A percentile compares a stretch with the other conserved stretches of the same genome.
phyloP scores from a whole-genome alignment of 2,329 filamentous ascomycete genomes.

The Fusarium gaditjirri region DNA sequence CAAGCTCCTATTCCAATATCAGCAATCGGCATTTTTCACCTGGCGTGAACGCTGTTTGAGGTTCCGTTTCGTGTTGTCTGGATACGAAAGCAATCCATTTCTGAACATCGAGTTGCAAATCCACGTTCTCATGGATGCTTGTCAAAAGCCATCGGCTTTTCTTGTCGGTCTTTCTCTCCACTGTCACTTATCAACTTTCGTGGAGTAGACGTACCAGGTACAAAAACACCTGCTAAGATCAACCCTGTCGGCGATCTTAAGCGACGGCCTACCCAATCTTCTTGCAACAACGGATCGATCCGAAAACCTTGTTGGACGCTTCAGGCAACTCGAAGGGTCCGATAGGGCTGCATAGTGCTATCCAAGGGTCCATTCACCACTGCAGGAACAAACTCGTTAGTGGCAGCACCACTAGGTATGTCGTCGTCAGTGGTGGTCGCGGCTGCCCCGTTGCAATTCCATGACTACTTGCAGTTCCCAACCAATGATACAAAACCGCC shows the following conservation, averaged over 20 bases:
- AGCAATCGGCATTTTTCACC: slow-evolving; percentile 15
- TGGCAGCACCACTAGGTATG: slow-evolving; percentile 21
- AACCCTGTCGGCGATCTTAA: slow-evolving; percentile 36
- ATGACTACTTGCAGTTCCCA: slow-evolving; percentile 24
- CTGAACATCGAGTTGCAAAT: not conserved
- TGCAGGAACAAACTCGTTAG: slow-evolving; percentile 35
- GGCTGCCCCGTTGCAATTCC: slow-evolving; percentile 26
- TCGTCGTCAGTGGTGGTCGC: slow-evolving; percentile 23
- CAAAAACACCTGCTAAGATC: slow-evolving; percentile 11
- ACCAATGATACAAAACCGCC: slow-evolving; percentile 30
- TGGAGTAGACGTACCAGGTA: slow-evolving; percentile 1
- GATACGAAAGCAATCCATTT: not conserved
- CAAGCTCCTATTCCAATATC: not conserved
- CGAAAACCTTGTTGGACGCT: slow-evolving; percentile 21
- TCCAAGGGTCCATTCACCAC: slow-evolving; percentile 29
- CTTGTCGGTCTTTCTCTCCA: not conserved
- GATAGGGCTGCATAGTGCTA: slow-evolving; percentile 39
- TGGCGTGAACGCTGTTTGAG: not conserved
- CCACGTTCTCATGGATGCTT: not conserved
- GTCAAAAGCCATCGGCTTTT: not conserved
- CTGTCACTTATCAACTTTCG: not conserved
- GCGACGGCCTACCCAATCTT: slow-evolving; percentile 21
- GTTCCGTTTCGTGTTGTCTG: not conserved
- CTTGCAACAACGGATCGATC: slow-evolving; percentile 27
- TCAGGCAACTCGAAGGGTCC: slow-evolving; percentile 24